Conservation (phyloP, 257 asterid species). For the Eucommia ulmoides region DNA sequence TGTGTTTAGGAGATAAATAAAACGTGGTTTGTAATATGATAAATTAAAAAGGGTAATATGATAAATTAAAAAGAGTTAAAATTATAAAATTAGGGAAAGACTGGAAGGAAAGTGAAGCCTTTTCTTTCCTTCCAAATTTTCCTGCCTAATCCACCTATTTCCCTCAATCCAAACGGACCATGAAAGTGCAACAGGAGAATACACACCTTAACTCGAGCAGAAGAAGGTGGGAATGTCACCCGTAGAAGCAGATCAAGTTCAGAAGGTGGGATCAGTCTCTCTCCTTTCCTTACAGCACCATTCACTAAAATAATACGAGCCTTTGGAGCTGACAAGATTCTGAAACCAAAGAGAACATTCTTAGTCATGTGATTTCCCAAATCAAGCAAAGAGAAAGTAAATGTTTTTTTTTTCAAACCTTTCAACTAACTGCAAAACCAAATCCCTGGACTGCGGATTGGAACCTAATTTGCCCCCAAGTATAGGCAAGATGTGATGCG, state of each 20-base stretch:
- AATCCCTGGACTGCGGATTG: slow-evolving; percentile 61
- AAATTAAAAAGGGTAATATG: no score
- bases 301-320: slow-evolving; percentile 52
- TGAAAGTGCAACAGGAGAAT: background rate
- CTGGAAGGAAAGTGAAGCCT: no score
- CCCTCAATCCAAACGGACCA: no score
- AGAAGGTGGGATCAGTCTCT: slow-evolving; percentile 63
- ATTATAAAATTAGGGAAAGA: no score
- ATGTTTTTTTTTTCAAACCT: slow-evolving; percentile 49
- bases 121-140: no score
- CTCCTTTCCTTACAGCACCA: slow-evolving; percentile 70
- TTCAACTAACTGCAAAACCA: slow-evolving; percentile 73
- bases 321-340: slow-evolving; percentile 64
- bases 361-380: background rate
- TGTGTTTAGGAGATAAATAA: no score
- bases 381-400: background rate
- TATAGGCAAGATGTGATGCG: slow-evolving; percentile 54
- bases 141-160: no score
- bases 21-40: no score
- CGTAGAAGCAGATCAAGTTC: slow-evolving; percentile 51
- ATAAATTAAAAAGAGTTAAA: no score
- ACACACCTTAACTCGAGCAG: slow-evolving; percentile 64
- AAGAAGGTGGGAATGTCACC: slow-evolving; percentile 55
- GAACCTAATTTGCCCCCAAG: slow-evolving; percentile 69
- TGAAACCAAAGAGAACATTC: slow-evolving; percentile 12